Evolutionary conservation across 345 rosid species (phyloP).

Genomic region (Ceriops tagal): DNA sequence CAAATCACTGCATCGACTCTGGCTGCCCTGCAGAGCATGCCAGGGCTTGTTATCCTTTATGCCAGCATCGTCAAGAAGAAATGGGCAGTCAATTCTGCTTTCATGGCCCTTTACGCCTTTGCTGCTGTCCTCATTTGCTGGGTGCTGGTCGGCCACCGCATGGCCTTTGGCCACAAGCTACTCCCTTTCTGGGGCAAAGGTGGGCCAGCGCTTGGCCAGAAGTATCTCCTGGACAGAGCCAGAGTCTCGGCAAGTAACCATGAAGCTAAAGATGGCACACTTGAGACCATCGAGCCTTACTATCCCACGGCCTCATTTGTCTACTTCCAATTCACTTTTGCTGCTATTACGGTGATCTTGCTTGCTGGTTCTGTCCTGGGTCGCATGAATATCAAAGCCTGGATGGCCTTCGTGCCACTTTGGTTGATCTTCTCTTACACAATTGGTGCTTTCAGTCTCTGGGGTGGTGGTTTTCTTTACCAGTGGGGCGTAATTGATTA

Average conservation of each 20-base stretch:
- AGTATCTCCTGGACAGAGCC: conserved; percentile 14
- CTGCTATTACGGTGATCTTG: conserved; percentile 26
- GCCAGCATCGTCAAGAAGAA: conserved; percentile 31
- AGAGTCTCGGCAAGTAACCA: conserved; percentile 17
- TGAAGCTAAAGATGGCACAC: background rate
- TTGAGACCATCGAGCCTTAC: conserved; percentile 7
- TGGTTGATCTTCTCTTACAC: conserved; percentile 31
- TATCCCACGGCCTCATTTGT: conserved; percentile 21
- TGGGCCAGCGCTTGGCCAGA: conserved; percentile 23
- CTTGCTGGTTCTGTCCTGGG: conserved; percentile 30
- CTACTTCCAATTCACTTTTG: conserved; percentile 32
- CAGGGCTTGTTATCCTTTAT: conserved; percentile 29
- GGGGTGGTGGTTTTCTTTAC: conserved; percentile 28
- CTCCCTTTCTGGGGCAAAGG: conserved; percentile 29
- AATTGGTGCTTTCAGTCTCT: conserved; percentile 32
- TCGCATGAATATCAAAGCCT: conserved; percentile 30
- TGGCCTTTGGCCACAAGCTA: conserved; percentile 26
- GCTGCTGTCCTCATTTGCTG: conserved; percentile 34
- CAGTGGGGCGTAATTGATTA: conserved; percentile 32
- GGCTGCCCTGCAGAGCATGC: conserved; percentile 31
- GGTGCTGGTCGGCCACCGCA: conserved; percentile 22
- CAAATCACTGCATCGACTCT: conserved; percentile 26
- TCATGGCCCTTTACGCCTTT: conserved; percentile 30
- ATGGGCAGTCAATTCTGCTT: conserved; percentile 31
- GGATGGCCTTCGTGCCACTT: conserved; percentile 33